Evolutionary conservation across 148 eudicot genomes (phyloP), one percentile per base, ranked within the genome.

Genomic region (Polygonum maritimum): DNA sequence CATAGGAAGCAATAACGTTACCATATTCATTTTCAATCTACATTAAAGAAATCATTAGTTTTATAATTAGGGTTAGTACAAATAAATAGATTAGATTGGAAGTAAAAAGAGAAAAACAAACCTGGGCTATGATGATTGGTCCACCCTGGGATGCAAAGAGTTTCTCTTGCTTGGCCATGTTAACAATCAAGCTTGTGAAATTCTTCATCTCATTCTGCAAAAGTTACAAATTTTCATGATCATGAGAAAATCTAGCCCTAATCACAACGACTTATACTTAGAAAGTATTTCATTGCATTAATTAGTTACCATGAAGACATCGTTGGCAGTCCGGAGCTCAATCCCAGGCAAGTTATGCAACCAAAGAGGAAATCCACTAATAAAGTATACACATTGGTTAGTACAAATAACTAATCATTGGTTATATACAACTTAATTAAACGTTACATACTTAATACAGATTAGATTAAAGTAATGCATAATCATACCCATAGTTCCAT

Each of bases 171-270:
- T 72, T 72, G 11, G 47, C 75, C 75, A 72, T 72, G 52, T 82
- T 76, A 16, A 31, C 16, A 21, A 57, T 81, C 40, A 76, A 75
- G 72, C 81, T 16, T 31, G 69, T 79, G 52, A 76, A 75, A 51
- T 45, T 63, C 19, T 76, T 19, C 36, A 38, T 76, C 38, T 31
- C 76, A 4, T 21, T 44, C 74, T 70, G 74, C 5, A 70, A 40
- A 26, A 26, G 31, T 11, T 16, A 67, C 70, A 63, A 22, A 26
- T 26, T 63, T 15, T 0, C 3, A 2, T 9, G 36, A 67, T 33
- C 13, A 67, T 22, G 2, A 22, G 11, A 4, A 22, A 7, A 22
- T 65, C 3, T 65, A 31, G 9, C 7, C 47, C 9, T 26, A 26
- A 26, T 26, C 31, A 26, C 31, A 26, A 26, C 31, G 31, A 26